Base-by-base conservation (phyloP, 2,329 filamentous ascomycete genomes). In the Neopestalotiopsis clavispora region DNA sequence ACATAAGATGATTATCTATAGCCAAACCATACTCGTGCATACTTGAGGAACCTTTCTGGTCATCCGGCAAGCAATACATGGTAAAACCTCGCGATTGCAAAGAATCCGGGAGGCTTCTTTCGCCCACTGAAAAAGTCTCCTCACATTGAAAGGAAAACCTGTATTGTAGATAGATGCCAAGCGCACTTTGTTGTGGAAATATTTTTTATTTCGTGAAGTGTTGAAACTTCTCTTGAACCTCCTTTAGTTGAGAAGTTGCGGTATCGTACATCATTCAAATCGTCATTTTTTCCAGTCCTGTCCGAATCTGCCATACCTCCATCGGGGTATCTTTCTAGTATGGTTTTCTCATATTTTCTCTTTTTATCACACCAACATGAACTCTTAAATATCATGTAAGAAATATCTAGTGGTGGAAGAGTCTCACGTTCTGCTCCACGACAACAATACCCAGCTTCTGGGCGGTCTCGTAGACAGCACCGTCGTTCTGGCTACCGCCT, bases 381-480 rank as follows among this genome's bases (percentile, higher is more conserved):
- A 56, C n/a, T 32, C 42, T 9, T 14, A 52, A 52, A 40, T 14
- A 23, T 62, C 56, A 30, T 60, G 9, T 57, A 28, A 34, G 23
- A 2, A 17, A 28, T 17, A 28, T 65, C 80, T 92, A 98, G 84
- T 98, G 95, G 83, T 98, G 95, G 91, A 98, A 98, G 73, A 98
- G 87, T 75, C 96, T 90, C 69, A 93, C 92, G 79, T 92, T 94
- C 87, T 99, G 96, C 87, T 99, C 94, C 49, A 98, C 92, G 82
- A 98, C 98, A 59, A 92, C 94, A 76, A 98, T 97, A 67, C 92
- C 93, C 72, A 97, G 86, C 85, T 95, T 94, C 85, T 97, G 94
- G 4, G 95, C 94, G 12, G 95, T 97, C 79, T 94, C 91, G 75
- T 97, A 93, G 60, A 96, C 94, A 64, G 91, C 88, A 69, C 86